Base-by-base conservation (phyloP, 768 basidiomycete genomes). In the Tylopilus plumbeoviolaceoides region DNA sequence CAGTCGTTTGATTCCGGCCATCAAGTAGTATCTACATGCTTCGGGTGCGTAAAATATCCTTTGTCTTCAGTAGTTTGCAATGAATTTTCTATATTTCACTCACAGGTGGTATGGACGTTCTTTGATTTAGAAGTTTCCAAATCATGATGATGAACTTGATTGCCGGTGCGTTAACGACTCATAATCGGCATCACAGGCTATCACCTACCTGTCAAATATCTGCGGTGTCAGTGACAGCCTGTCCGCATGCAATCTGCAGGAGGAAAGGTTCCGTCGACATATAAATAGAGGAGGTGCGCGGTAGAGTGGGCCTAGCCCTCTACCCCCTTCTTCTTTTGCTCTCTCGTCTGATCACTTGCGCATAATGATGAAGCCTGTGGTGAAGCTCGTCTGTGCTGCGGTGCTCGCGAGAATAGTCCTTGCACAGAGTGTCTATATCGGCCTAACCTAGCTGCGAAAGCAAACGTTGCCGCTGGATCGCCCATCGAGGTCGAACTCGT, bases 401-500 rank as follows among this genome's bases (percentile, higher is more conserved):
- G 45, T 45, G 5, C 27, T 58, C 50, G 47, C 47, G 3, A 45
- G 48, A 30, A 23, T 61, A 28, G 70, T 67, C 7, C 46, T 75
- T 21, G 78, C 74, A 2, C 80, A 82, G 51, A 47, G 59, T 18
- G 58, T 72, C 4, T 43, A 2, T 18, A 48, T 48, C 27, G 21
- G 70, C 10, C 56, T n/a, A n/a, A 50, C 8, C 81, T 80, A 4
- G 18, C 51, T 1, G 50, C 67, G 6, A 69, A 69, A 2, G 54
- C 70, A 5, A 51, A 59, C 25, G 66, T 81, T 7, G 23, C 30
- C 0, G 62, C 70, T 18, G 78, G 78, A 2, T 33, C 33, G 6
- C 55, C 56, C n/a, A 38, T 80, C 47, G 67, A 61, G 7, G 69
- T 81, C 7, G 66, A 75, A 48, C 59, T 81, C 11, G 73, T 74